Base-by-base conservation (phyloP, 2,329 filamentous ascomycete species). In the Paracamarosporium sp. region DNA sequence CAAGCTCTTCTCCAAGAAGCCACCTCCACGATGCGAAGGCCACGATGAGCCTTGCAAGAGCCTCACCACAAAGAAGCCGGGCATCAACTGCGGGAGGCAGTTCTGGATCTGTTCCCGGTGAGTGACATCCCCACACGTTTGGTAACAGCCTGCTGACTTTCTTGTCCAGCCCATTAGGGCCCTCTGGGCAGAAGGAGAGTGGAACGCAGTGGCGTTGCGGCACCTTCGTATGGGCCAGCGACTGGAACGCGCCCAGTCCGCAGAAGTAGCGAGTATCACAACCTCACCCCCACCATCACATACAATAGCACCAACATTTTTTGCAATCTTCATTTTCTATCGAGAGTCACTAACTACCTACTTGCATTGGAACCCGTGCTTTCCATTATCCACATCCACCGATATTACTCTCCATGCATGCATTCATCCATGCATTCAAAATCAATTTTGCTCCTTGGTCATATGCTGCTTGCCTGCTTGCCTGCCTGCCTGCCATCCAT, bases 31-130 rank as follows among this genome's bases (percentile, higher is more conserved):
- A 56, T 99, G 95, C 72, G 93, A 97, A 66, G 79, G 80, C 46
- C 95, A 99, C 71, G 83, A 87, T 52, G 93, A 98, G 67, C 90
- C 91, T 2, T 98, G 95, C 76, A 90, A 93, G 62, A 91, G 84
- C 63, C 80, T 94, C 50, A 85, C 88, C 17, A 97, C 93, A 1
- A 97, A 94, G 80, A 98, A 98, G 72, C 83, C 92, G 0, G 95
- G 95, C 1, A 80, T 91, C 61, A 99, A 98, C 69, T 89, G 83
- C 62, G 87, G 88, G 0, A 78, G 87, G 25, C 82, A 83, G 8
- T 90, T 90, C 70, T 90, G 85, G 85, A 88, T 89, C 69, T 90
- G 88, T 69, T 74, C 85, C 73, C 78, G 94, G 82, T 85, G 78
- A 69, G 82, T 79, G 40, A 25, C 30, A 5, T 22, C 20, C 38